Percentiles rank a stretch among this genome's conserved stretches.
These are phyloP conservation scores for Caryopteris hybrid DNA, from an alignment of 305 asterid genomes.

Conservation along the genomic window DNA sequence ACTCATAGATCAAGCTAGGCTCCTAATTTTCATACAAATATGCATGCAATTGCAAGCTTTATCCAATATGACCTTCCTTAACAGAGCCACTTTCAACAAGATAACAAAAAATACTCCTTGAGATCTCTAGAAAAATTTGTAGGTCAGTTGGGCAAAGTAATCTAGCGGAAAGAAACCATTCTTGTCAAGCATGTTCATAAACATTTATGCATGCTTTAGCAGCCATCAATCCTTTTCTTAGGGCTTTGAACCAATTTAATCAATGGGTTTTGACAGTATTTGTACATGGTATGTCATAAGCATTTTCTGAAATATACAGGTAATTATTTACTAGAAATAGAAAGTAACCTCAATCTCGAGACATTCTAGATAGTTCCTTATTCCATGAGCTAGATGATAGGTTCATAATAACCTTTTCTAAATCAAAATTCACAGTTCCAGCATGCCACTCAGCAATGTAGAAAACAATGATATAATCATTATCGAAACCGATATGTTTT, in stretches of 20 bases:
- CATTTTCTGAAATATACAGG: background rate
- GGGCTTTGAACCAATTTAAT: background rate
- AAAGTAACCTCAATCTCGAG: conserved; percentile 13
- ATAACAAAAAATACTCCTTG: background rate
- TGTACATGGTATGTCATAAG: background rate
- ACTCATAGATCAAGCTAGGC: conserved; percentile 2
- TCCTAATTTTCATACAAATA: background rate
- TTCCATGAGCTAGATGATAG: background rate
- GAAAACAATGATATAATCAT: background rate
- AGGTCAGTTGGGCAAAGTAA: background rate
- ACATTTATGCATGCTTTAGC: background rate
- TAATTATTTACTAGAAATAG: background rate
- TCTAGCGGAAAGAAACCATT: background rate
- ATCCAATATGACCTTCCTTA: conserved; percentile 1
- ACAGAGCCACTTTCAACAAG: background rate
- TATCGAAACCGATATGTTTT: background rate
- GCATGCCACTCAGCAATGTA: background rate
- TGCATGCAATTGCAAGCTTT: background rate
- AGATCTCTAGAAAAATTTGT: background rate
- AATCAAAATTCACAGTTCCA: background rate
- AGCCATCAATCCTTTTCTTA: background rate
- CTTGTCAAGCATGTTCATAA: background rate
- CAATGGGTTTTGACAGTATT: background rate
- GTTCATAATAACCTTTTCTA: background rate
- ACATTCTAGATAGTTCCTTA: background rate